Base-by-base conservation (phyloP, 495 filamentous ascomycete genomes). In the Neurospora sublineolata region DNA sequence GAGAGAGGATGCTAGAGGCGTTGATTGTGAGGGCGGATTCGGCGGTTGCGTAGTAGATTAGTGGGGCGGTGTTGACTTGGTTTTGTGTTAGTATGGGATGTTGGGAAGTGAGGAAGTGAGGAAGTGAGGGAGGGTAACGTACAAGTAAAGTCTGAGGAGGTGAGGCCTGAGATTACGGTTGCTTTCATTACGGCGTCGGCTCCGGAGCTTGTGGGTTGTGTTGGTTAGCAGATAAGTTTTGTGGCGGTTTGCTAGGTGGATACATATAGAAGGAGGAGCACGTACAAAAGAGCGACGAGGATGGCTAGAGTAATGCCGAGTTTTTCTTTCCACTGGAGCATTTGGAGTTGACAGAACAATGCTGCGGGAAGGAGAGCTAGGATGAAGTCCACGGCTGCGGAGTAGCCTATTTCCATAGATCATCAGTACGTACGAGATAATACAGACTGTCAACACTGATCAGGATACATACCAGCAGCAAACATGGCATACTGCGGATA, bases 281-380 rank as follows among this genome's bases (percentile, higher is more conserved):
- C 81, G 75, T 71, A 83, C 81, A 82, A 78, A 37, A 82, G 67
- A 2, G 81, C 81, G 76, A 82, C 79, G 71, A 81, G 79, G 81
- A 83, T 82, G 40, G 78, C 80, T n/a, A 80, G n/a, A 0, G 75
- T 73, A 5, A 83, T 76, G 16, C 81, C 81, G 46, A 82, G 23
- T 52, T 80, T 83, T 69, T 83, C 81, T 20, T 76, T 78, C 1
- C 72, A 74, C 30, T 75, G 76, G 1, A 64, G 27, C 75, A 84
- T 82, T 41, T 80, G 77, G 8, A 82, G 68, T 3, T 72, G 76
- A 68, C 75, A 76, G 5, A 83, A 76, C 20, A 82, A 67, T 33
- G 73, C 72, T 78, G 80, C 80, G 0, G 81, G 79, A 2, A 83
- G 75, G 0, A 78, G 70, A 1, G 80, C 79, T 3, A 83, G 75